A percentile compares a stretch with the other conserved stretches of the same genome.
phyloP scores from a whole-genome alignment of 2,329 filamentous ascomycete genomes.

The Davidsoniella virescens region DNA sequence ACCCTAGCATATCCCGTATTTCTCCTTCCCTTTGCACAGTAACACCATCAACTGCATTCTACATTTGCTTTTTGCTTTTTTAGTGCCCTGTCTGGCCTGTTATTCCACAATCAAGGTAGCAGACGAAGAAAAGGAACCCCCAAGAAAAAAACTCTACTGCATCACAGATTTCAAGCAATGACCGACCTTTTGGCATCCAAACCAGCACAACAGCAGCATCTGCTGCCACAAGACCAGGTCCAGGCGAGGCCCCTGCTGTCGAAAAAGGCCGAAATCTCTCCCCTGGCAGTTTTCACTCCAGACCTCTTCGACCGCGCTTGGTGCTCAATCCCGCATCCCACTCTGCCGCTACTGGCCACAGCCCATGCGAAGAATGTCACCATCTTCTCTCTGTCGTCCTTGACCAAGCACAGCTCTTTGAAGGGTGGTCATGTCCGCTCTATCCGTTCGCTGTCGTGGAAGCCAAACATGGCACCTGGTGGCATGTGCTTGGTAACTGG shows the following conservation, averaged over 20 bases:
- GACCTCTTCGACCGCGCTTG: slow-evolving; percentile 60
- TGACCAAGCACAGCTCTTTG: slow-evolving; percentile 62
- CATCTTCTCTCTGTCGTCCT: slow-evolving; percentile 72
- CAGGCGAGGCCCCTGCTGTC: neutral
- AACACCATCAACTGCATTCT: too few relatives aligned
- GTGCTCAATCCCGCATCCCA: slow-evolving; percentile 72
- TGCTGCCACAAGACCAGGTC: neutral
- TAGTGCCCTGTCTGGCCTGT: too few relatives aligned
- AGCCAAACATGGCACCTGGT: slow-evolving; percentile 45
- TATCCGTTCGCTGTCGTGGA: slow-evolving; percentile 78
- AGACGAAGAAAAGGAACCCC: too few relatives aligned
- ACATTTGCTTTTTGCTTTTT: too few relatives aligned
- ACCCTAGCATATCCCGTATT: neutral
- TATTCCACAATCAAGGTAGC: too few relatives aligned
- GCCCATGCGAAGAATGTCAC: slow-evolving; percentile 76
- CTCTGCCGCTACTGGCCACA: slow-evolving; percentile 74
- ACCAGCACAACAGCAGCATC: neutral
- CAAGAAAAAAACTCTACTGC: too few relatives aligned
- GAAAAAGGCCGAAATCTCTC: slow-evolving; percentile 21
- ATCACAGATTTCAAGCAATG: too few relatives aligned
- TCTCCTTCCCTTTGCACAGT: neutral
- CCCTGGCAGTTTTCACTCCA: slow-evolving; percentile 35
- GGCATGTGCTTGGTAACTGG: slow-evolving; percentile 76
- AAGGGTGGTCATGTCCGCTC: slow-evolving; percentile 81
- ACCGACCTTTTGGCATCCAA: too few relatives aligned